Conservation (phyloP, 495 filamentous ascomycete species). For the Pyronema domesticum region DNA sequence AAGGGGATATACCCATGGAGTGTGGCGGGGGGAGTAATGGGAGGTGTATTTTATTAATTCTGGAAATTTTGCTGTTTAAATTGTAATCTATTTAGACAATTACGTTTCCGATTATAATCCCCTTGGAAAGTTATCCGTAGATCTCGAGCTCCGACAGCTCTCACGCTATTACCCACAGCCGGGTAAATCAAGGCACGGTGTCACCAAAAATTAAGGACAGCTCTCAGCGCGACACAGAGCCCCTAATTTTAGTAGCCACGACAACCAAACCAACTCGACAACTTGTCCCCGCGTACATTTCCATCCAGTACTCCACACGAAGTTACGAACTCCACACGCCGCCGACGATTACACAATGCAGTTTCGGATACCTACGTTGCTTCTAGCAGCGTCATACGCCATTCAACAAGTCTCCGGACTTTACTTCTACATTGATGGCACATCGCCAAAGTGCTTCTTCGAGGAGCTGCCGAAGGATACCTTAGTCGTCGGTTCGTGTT, state of each 20-base stretch:
- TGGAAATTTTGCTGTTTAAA: not conserved
- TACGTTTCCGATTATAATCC: too few species aligned
- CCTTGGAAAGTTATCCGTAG: too few species aligned
- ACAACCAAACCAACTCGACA: not conserved
- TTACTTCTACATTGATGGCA: constrained; percentile 89
- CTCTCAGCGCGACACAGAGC: not conserved
- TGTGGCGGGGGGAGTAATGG: not conserved
- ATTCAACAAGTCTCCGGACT: constrained; percentile 49
- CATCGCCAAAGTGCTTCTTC: constrained; percentile 76
- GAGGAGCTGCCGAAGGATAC: constrained; percentile 98
- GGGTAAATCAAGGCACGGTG: not conserved
- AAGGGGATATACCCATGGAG: not conserved
- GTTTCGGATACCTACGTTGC: constrained; percentile 14
- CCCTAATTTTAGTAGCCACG: constrained; percentile 1
- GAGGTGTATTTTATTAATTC: not conserved
- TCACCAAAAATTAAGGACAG: constrained; percentile 6
- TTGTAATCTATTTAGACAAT: too few species aligned
- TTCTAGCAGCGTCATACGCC: constrained; percentile 23
- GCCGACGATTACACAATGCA: not conserved
- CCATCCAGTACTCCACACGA: not conserved
- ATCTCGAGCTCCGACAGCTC: too few species aligned
- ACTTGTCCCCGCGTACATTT: too few species aligned
- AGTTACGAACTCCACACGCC: not conserved
- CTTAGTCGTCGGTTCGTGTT: constrained; percentile 59
- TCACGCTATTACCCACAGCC: not conserved